phyloP scores from a whole-genome alignment of 257 asterid species.

The Fraxinus quadrangulata region DNA sequence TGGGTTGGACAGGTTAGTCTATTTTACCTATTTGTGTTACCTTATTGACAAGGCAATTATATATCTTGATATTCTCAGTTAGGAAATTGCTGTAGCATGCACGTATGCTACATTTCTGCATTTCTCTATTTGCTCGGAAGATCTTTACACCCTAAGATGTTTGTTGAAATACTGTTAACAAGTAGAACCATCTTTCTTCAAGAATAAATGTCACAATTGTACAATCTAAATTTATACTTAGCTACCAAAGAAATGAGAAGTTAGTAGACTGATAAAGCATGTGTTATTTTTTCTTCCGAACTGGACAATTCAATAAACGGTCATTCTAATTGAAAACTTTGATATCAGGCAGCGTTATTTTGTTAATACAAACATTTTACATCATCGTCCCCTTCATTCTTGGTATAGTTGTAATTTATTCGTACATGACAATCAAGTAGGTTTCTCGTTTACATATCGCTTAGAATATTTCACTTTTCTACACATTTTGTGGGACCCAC shows the following conservation, averaged over 20 bases:
- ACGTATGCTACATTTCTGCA: slow-evolving; percentile 3
- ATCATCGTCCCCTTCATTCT: neutral
- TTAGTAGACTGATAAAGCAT: neutral
- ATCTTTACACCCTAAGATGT: neutral
- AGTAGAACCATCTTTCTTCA: neutral
- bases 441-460: neutral
- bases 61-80: slow-evolving; percentile 12
- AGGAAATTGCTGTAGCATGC: slow-evolving; percentile 6
- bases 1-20: slow-evolving; percentile 97
- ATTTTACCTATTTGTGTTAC: slow-evolving; percentile 8
- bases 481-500: too few species aligned
- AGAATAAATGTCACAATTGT: neutral
- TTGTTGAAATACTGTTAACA: slow-evolving; percentile 14
- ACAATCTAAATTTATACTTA: neutral
- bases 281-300: neutral
- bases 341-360: neutral
- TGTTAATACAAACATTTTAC: neutral
- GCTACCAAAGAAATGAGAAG: neutral
- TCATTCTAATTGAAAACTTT: neutral
- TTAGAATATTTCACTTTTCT: neutral
- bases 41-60: slow-evolving; percentile 14
- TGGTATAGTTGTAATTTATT: neutral
- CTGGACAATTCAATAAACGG: neutral
- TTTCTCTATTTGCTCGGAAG: slow-evolving; percentile 9
- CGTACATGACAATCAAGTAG: neutral